Evolutionary conservation across 495 filamentous ascomycete species (phyloP), one percentile per base, ranked within the genome.

Genomic region (Sporormia fimetaria): DNA sequence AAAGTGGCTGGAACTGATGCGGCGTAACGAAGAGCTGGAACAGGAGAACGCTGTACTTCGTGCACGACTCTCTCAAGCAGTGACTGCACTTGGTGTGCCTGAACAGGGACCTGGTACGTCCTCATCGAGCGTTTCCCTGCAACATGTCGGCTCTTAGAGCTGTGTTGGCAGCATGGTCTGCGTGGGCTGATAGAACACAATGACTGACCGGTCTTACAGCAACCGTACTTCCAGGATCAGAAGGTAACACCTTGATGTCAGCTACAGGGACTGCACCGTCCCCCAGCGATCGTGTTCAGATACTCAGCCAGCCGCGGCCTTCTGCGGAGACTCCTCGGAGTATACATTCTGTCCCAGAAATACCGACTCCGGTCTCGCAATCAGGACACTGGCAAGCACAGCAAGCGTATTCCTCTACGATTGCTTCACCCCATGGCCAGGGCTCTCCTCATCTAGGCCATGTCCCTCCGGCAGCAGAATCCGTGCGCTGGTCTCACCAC

Each of bases 1-100:
- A 30, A 55, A 58, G 42, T 20, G 67, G 44, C 63, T 71, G 15
- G 62, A 67, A 15, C 44, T 72, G 3, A 47, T 74, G 18, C 66
- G 67, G 51, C 65, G 66, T 2, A 77, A 75, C 57, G 58, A 63
- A 17, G 65, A 68, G 24, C 56, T 79, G 21, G 68, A 78, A 48
- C 57, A 62, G 17, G 73, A 81, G 51, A 68, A 61, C 37, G 48
- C 42, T 0, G 45, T 57, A 15, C 51, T 65, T 3, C 57, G 59
- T 15, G 45, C 36, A 8, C 51, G 50, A 9, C 56, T 65, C 3
- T 44, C 39, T 15, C 54, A 62, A 8, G 53, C 53, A 17, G 45
- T 52, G 14, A 43, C 44, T 11, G 37, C 42, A 12, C 16, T 56
- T 16, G 45, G 51, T 28, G 41, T 49, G 10, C 34, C 45, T n/a